phyloP scores from a whole-genome alignment of 129 eudicot genomes.

The Chrysanthemum seticuspe region DNA sequence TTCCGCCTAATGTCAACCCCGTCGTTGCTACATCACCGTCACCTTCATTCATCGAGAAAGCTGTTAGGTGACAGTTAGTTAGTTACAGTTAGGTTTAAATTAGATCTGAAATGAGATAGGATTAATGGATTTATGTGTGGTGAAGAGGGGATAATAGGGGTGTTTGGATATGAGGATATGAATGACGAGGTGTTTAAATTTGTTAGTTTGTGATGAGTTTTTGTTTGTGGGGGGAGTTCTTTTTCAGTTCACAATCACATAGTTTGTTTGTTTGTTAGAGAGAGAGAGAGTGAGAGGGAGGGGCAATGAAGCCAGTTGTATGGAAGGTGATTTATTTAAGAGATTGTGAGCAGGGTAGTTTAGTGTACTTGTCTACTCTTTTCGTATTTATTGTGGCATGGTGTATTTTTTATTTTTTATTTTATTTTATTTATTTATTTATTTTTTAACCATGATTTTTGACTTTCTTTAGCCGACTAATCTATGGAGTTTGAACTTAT shows the following conservation, averaged over 20 bases:
- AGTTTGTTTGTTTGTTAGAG: not conserved
- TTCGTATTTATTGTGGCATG: not conserved
- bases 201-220: constrained; percentile 21
- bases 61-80: too few species aligned
- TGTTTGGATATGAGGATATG: constrained; percentile 6
- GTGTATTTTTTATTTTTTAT: too few species aligned
- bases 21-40: constrained; percentile 22
- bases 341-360: not conserved
- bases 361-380: constrained; percentile 1
- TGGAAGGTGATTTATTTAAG: constrained; percentile 28
- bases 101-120: constrained; percentile 20
- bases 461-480: too few species aligned
- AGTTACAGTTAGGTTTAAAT: not conserved
- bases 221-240: constrained; percentile 15
- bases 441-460: too few species aligned
- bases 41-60: constrained; percentile 30
- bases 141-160: constrained; percentile 14
- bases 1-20: constrained; percentile 53
- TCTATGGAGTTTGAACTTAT: too few species aligned
- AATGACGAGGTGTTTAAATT: constrained; percentile 12
- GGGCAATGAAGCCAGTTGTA: constrained; percentile 20
- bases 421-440: too few species aligned
- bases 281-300: constrained; percentile 16
- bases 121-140: constrained; percentile 17
- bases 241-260: not conserved